These are phyloP conservation scores for Erythrobasidium hasegawianum DNA, from an alignment of 1,284 basidiomycete genomes.

Conservation along the genomic window DNA sequence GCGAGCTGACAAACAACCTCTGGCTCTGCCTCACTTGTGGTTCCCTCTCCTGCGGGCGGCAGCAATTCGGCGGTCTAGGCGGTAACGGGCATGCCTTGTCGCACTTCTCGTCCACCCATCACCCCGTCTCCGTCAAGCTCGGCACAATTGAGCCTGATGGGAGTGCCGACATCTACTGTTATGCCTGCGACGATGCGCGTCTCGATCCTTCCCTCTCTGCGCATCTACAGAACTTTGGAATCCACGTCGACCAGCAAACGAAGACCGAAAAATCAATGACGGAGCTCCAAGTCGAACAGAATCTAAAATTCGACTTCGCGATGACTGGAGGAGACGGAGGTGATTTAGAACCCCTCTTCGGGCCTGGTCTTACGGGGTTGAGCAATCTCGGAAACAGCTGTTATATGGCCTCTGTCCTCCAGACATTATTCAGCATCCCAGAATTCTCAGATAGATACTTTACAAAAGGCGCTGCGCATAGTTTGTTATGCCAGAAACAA, in stretches of 20 bases:
- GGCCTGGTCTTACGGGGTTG: slow-evolving; percentile 81
- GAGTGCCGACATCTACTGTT: slow-evolving; percentile 89
- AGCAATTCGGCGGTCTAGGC: slow-evolving; percentile 77
- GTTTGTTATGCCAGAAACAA: slow-evolving; percentile 61
- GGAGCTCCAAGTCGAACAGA: slow-evolving; percentile 96
- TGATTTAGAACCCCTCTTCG: slow-evolving; percentile 81
- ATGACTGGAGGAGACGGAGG: slow-evolving; percentile 86
- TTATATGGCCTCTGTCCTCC: slow-evolving; percentile 93
- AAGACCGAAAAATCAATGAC: slow-evolving; percentile 99
- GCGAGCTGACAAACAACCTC: slow-evolving; percentile 79
- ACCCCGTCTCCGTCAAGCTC: slow-evolving; percentile 85
- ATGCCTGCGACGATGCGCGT: slow-evolving; percentile 81
- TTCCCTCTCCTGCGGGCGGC: slow-evolving; percentile 85
- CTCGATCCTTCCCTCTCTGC: slow-evolving; percentile 70
- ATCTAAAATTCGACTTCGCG: slow-evolving; percentile 90
- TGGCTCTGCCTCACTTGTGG: slow-evolving; percentile 96
- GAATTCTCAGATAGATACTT: slow-evolving; percentile 73
- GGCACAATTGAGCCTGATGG: slow-evolving; percentile 97
- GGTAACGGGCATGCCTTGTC: slow-evolving; percentile 87
- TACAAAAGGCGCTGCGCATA: slow-evolving; percentile 59
- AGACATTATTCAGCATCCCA: slow-evolving; percentile 77
- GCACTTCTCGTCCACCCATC: slow-evolving; percentile 72
- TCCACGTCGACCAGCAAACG: slow-evolving; percentile 73
- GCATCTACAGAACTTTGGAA: slow-evolving; percentile 80
- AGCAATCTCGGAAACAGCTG: slow-evolving; percentile 95